A percentile compares a stretch with the other conserved stretches of the same genome.
Conservation (phyloP, 2,329 filamentous ascomycete genomes). For the Diaporthe destruens region DNA sequence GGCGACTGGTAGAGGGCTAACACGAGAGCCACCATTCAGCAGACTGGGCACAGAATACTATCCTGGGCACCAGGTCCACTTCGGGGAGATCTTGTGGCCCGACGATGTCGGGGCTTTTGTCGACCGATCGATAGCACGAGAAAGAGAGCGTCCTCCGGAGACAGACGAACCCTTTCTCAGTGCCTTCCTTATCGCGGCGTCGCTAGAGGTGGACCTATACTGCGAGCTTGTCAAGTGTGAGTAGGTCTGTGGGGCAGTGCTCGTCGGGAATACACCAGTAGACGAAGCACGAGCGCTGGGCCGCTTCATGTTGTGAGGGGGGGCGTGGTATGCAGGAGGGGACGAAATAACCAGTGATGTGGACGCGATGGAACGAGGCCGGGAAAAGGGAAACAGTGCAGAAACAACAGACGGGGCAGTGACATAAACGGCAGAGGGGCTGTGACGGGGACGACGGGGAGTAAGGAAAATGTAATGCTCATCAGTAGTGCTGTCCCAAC, state of each 20-base stretch:
- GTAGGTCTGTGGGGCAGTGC: not conserved
- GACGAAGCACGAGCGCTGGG: constrained; percentile 21
- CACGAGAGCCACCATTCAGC: constrained; percentile 1
- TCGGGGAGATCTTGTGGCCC: constrained; percentile 12
- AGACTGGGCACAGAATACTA: constrained; percentile 13
- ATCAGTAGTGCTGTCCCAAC: not conserved
- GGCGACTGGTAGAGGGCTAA: constrained; percentile 13
- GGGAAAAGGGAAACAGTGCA: not conserved
- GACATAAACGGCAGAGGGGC: not conserved
- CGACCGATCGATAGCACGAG: constrained; percentile 20
- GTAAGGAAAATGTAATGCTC: not conserved
- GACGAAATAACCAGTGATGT: not conserved
- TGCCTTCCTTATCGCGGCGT: constrained; percentile 8
- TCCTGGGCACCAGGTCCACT: not conserved
- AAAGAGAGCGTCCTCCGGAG: constrained; percentile 3
- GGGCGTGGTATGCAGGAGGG: not conserved
- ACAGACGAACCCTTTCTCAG: not conserved
- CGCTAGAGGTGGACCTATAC: not conserved
- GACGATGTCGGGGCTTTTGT: constrained; percentile 21
- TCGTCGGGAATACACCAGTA: constrained; percentile 22
- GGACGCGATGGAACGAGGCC: constrained; percentile 13
- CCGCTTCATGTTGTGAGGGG: not conserved
- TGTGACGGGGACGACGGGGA: not conserved
- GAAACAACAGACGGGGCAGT: not conserved
- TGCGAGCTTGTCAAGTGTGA: constrained; percentile 22